Conservation (phyloP, 192 early-diverging fungal genomes). For the Rhizophlyctis rosea region DNA sequence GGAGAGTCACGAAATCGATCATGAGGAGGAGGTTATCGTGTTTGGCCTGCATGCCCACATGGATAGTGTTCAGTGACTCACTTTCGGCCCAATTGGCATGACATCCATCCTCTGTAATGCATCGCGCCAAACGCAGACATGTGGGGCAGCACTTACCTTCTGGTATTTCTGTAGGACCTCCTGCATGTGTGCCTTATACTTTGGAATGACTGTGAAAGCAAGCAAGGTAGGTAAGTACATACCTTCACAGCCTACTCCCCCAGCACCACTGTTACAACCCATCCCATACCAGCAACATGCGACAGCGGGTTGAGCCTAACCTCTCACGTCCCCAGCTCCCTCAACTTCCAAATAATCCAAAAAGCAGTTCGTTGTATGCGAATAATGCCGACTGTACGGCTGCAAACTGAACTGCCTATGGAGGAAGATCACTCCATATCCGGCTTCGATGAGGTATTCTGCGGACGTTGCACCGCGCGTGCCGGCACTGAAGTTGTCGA, state of each 20-base stretch:
- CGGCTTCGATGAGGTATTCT: slow-evolving; percentile 81
- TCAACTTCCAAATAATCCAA: slow-evolving; percentile 76
- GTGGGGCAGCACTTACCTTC: not conserved
- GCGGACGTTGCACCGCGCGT: slow-evolving; percentile 93
- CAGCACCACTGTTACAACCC: not conserved
- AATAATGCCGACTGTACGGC: slow-evolving; percentile 90
- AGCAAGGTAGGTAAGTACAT: not conserved
- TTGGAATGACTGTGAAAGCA: slow-evolving; percentile 17
- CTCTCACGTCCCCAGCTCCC: slow-evolving; percentile 55
- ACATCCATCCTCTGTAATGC: not conserved
- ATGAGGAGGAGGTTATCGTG: slow-evolving; percentile 64
- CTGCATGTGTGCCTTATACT: slow-evolving; percentile 68
- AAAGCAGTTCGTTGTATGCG: slow-evolving; percentile 71
- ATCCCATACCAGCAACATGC: too few relatives aligned
- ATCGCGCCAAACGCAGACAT: too few relatives aligned
- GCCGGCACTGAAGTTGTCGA: slow-evolving; percentile 98
- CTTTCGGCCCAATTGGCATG: not conserved
- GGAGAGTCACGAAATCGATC: slow-evolving; percentile 83
- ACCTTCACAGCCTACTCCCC: not conserved
- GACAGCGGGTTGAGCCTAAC: slow-evolving; percentile 39
- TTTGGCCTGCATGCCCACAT: slow-evolving; percentile 46
- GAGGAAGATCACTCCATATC: slow-evolving; percentile 96
- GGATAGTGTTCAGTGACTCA: slow-evolving; percentile 9
- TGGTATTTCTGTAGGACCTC: slow-evolving; percentile 64
- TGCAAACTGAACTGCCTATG: slow-evolving; percentile 90